These are phyloP conservation scores for Lactarius sp. DNA, from an alignment of 768 basidiomycete genomes.

Conservation along the genomic window DNA sequence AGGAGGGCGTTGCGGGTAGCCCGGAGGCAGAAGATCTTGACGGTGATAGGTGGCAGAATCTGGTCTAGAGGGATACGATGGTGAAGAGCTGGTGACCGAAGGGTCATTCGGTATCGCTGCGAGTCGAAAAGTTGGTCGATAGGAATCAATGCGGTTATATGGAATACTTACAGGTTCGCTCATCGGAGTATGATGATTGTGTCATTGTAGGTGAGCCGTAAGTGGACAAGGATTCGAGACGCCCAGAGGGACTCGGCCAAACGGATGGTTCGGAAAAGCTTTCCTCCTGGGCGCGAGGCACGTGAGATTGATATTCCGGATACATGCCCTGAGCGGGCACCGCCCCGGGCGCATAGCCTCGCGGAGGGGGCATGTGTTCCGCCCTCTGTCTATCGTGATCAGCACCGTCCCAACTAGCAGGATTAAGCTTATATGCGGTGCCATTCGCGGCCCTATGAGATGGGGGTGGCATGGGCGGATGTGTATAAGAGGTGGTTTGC, in stretches of 20 bases:
- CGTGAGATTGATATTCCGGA: conserved; percentile 25
- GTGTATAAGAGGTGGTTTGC: conserved; percentile 22
- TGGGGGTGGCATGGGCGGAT: conserved; percentile 22
- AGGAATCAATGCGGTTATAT: conserved; percentile 14
- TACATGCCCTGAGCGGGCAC: conserved; percentile 27
- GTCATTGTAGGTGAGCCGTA: conserved; percentile 43
- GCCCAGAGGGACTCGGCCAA: conserved; percentile 35
- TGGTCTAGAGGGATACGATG: conserved; percentile 20
- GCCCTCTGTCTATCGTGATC: conserved; percentile 33
- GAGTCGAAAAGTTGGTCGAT: conserved; percentile 17
- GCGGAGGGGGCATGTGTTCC: conserved; percentile 18
- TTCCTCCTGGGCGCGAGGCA: conserved; percentile 25
- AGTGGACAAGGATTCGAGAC: conserved; percentile 30
- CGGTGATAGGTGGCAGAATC: conserved; percentile 20
- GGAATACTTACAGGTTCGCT: conserved; percentile 47
- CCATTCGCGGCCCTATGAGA: conserved; percentile 12
- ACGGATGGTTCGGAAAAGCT: conserved; percentile 28
- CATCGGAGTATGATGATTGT: conserved; percentile 49
- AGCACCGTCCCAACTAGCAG: conserved; percentile 53
- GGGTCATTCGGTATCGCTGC: conserved; percentile 21
- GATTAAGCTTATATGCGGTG: conserved; percentile 49
- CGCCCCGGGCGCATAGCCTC: conserved; percentile 12
- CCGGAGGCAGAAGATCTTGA: neutral
- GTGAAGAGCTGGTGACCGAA: conserved; percentile 2
- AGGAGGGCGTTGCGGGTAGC: conserved; percentile 10